Evolutionary conservation across 2,329 filamentous ascomycete genomes (phyloP).

Genomic region (Escovopsis sp.): DNA sequence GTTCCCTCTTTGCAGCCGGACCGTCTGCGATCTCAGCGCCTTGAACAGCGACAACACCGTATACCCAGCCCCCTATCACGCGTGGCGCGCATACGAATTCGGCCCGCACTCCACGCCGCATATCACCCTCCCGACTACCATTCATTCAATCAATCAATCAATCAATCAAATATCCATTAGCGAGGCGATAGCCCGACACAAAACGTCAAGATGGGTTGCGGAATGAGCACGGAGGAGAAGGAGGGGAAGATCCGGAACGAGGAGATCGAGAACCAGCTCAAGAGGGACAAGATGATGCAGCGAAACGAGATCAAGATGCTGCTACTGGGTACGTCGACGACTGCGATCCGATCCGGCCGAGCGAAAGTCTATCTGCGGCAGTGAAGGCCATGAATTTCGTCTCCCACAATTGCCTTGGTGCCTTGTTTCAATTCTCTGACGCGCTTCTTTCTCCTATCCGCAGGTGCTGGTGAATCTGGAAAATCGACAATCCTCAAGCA

Average conservation of each 20-base stretch:
- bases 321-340: constrained; percentile 56
- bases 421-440: constrained; percentile 1
- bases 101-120: not conserved
- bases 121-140: no score
- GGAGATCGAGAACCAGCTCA: constrained; percentile 99
- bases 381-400: no score
- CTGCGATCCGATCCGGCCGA: not conserved
- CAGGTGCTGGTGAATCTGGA: constrained; percentile 85
- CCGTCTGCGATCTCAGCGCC: not conserved
- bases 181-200: constrained; percentile 9
- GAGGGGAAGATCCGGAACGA: constrained; percentile 99
- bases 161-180: not conserved
- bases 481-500: constrained; percentile 98
- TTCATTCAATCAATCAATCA: not conserved
- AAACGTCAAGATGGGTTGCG: constrained; percentile 83
- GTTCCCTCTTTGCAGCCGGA: not conserved
- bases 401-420: not conserved
- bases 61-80: not conserved
- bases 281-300: constrained; percentile 96
- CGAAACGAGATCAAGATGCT: constrained; percentile 99
- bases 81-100: no score
- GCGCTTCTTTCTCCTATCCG: constrained; percentile 11
- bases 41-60: no score
- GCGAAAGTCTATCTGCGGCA: not conserved
- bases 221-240: constrained; percentile 99